phyloP scores from a whole-genome alignment of 768 basidiomycete genomes.

The Lentinula guzmanii region DNA sequence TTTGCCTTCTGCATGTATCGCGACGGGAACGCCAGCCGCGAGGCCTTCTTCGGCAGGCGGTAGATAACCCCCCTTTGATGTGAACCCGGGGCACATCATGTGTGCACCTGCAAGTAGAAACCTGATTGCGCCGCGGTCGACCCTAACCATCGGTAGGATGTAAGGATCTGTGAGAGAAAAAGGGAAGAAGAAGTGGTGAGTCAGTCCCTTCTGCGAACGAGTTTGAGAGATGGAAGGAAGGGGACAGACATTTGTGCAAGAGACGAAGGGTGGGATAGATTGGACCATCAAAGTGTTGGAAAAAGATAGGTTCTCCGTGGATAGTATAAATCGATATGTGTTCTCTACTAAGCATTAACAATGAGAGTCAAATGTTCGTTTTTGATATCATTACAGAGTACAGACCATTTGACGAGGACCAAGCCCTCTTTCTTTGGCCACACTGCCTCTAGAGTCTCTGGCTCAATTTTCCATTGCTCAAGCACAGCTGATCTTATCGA shows the following conservation, averaged over 20 bases:
- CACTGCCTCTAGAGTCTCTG: slow-evolving; percentile 79
- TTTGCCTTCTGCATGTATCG: slow-evolving; percentile 94
- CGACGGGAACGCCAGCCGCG: slow-evolving; percentile 73
- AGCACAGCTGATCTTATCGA: slow-evolving; percentile 76
- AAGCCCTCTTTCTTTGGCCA: slow-evolving; percentile 99
- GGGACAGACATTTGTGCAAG: slow-evolving; percentile 80
- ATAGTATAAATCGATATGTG: slow-evolving; percentile 92
- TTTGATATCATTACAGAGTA: slow-evolving; percentile 3
- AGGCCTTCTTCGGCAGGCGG: slow-evolving; percentile 68
- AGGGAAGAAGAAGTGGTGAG: background rate
- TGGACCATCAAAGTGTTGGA: slow-evolving; percentile 96
- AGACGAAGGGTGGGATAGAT: slow-evolving; percentile 84
- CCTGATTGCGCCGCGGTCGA: slow-evolving; percentile 97
- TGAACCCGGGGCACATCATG: slow-evolving; percentile 97
- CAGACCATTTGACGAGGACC: slow-evolving; percentile 92
- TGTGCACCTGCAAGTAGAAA: slow-evolving; percentile 91
- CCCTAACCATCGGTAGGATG: slow-evolving; percentile 79
- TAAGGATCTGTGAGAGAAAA: slow-evolving; percentile 66
- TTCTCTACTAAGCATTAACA: slow-evolving; percentile 65
- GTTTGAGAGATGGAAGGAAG: background rate
- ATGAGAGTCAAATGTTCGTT: slow-evolving; percentile 12
- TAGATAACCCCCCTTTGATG: slow-evolving; percentile 84
- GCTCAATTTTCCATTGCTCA: slow-evolving; percentile 77
- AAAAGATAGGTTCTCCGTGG: slow-evolving; percentile 81
- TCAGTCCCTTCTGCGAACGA: background rate